These are phyloP conservation scores for Brasilioporus rufonigricans DNA, from an alignment of 768 basidiomycete species.

Conservation along the genomic window DNA sequence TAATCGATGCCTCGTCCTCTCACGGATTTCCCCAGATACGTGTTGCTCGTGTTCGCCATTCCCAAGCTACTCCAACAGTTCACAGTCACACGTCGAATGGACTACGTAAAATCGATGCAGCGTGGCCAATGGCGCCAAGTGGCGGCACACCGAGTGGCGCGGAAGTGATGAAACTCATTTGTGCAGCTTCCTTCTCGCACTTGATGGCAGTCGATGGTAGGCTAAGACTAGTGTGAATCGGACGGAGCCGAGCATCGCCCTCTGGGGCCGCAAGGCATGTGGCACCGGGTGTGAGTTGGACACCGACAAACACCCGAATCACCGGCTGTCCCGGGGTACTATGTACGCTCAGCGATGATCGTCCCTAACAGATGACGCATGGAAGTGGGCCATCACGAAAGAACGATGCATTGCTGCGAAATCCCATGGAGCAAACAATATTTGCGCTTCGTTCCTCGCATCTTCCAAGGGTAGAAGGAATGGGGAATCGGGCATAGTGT, in stretches of 20 bases:
- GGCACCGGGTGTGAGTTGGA: no score
- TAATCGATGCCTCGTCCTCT: neutral
- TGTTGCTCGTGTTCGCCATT: neutral
- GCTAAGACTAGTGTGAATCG: neutral
- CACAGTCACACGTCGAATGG: neutral
- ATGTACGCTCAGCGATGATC: no score
- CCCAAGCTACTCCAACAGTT: neutral
- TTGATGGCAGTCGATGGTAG: neutral
- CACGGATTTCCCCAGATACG: neutral
- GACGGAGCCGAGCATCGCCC: neutral
- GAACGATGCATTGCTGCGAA: no score
- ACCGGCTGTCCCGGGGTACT: no score
- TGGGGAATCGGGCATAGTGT: no score
- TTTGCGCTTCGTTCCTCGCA: no score
- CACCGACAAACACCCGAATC: no score
- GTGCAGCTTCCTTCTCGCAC: neutral
- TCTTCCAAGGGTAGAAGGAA: no score
- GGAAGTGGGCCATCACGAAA: no score
- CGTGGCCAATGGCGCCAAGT: neutral
- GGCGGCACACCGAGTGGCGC: neutral
- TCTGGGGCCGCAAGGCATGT: neutral
- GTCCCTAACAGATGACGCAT: no score
- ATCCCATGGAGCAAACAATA: no score
- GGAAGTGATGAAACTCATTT: neutral
- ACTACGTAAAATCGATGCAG: neutral